Conservation (phyloP, 768 basidiomycete species). For the Sistotremastrum suecicum region DNA sequence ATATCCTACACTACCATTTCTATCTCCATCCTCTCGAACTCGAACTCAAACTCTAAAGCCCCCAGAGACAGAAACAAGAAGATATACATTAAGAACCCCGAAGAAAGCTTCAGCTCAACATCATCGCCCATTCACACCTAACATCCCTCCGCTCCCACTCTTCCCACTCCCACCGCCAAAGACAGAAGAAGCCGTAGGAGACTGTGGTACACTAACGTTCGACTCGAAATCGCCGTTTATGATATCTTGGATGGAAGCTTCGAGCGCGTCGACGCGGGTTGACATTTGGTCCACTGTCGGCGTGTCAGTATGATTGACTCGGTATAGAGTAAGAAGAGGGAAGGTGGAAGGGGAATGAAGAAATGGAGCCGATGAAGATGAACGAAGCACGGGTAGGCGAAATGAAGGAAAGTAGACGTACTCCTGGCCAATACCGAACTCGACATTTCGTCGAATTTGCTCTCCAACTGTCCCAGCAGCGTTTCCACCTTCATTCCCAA, state of each 20-base stretch:
- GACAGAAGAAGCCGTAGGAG: slow-evolving; percentile 30
- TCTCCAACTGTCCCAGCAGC: slow-evolving; percentile 75
- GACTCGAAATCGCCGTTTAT: slow-evolving; percentile 54
- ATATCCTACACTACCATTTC: too few species aligned
- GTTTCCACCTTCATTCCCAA: slow-evolving; percentile 57
- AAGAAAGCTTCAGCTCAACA: too few species aligned
- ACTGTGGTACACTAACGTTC: slow-evolving; percentile 40
- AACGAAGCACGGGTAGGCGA: slow-evolving; percentile 3
- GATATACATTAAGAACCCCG: too few species aligned
- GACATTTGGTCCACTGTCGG: slow-evolving; percentile 84
- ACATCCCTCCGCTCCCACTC: too few species aligned
- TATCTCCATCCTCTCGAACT: too few species aligned
- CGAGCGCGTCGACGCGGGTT: slow-evolving; percentile 74
- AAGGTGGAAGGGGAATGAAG: background rate
- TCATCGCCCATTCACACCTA: too few species aligned
- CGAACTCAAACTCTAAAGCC: too few species aligned
- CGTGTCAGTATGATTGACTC: slow-evolving; percentile 2
- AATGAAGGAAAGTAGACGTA: slow-evolving; percentile 23
- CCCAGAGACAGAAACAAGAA: too few species aligned
- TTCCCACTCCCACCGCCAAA: too few species aligned
- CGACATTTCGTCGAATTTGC: slow-evolving; percentile 90
- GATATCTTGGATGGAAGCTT: slow-evolving; percentile 84
- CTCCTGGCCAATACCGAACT: slow-evolving; percentile 75
- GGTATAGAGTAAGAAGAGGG: background rate
- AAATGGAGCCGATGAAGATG: background rate